phyloP scores from a whole-genome alignment of 768 basidiomycete genomes.

The Suillus subalutaceus region DNA sequence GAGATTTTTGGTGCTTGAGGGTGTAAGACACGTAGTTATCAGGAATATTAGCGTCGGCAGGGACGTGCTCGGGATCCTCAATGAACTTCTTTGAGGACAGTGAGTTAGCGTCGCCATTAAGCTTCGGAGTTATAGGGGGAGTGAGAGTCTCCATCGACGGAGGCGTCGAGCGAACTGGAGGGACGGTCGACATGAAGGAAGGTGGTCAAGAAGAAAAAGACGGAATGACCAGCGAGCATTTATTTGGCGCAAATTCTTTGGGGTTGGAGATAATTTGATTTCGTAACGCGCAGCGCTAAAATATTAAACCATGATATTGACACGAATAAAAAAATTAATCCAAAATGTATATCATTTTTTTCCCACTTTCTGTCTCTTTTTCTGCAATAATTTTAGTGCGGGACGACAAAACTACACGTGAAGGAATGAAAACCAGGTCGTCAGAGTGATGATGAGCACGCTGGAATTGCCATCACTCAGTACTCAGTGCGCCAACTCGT shows the following conservation, averaged over 20 bases:
- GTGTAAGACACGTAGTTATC: slow-evolving; percentile 85
- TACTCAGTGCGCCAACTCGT: not conserved
- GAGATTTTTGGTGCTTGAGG: slow-evolving; percentile 64
- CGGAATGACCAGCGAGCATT: slow-evolving; percentile 6
- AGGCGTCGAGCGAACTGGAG: slow-evolving; percentile 21
- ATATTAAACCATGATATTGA: not conserved
- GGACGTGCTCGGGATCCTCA: slow-evolving; percentile 34
- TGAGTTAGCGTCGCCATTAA: not conserved
- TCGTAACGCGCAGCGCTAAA: slow-evolving; percentile 1
- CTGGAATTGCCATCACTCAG: not conserved
- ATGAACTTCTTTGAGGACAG: slow-evolving; percentile 19
- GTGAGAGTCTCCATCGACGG: slow-evolving; percentile 19
- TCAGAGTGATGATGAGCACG: not conserved
- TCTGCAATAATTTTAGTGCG: not conserved
- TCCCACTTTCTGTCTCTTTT: not conserved
- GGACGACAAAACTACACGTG: not conserved
- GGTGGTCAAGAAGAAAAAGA: slow-evolving; percentile 30
- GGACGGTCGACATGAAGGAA: slow-evolving; percentile 28
- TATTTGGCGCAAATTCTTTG: slow-evolving; percentile 38
- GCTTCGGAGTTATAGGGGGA: slow-evolving; percentile 10
- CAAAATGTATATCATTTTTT: not conserved
- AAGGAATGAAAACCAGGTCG: not conserved
- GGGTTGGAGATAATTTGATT: slow-evolving; percentile 21
- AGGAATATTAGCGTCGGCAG: slow-evolving; percentile 63
- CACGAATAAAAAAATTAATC: not conserved